A percentile compares a stretch with the other conserved stretches of the same genome.
These are phyloP conservation scores for Fusarium cyanostomum DNA, from an alignment of 2,329 filamentous ascomycete genomes.

Conservation along the genomic window DNA sequence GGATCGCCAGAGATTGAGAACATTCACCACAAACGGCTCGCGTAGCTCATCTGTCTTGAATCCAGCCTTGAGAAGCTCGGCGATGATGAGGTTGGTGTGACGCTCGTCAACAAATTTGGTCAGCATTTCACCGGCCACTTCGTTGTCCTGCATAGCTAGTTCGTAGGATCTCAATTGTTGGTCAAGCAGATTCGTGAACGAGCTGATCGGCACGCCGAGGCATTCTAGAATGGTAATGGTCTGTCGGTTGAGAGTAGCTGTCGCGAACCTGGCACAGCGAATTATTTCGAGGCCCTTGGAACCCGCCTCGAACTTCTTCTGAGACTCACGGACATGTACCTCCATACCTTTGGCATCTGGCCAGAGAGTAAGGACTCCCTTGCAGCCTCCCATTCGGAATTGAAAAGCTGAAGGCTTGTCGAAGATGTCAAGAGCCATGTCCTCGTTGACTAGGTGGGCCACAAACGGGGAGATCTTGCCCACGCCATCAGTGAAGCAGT, in stretches of 20 bases:
- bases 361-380: slow-evolving; percentile 85
- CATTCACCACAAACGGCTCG: slow-evolving; percentile 84
- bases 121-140: slow-evolving; percentile 73
- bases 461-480: slow-evolving; percentile 88
- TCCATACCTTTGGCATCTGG: slow-evolving; percentile 72
- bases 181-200: slow-evolving; percentile 75
- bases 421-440: slow-evolving; percentile 69
- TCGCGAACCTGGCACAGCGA: slow-evolving; percentile 77
- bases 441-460: slow-evolving; percentile 75
- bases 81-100: slow-evolving; percentile 77
- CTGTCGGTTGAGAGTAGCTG: slow-evolving; percentile 87
- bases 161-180: slow-evolving; percentile 75
- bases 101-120: slow-evolving; percentile 85
- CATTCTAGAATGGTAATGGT: slow-evolving; percentile 85
- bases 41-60: slow-evolving; percentile 70
- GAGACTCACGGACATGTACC: slow-evolving; percentile 82
- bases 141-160: slow-evolving; percentile 72
- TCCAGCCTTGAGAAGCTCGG: slow-evolving; percentile 78
- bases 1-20: slow-evolving; percentile 84
- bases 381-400: slow-evolving; percentile 91
- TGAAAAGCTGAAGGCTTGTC: slow-evolving; percentile 84
- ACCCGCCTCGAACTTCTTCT: slow-evolving; percentile 82
- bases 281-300: slow-evolving; percentile 86
- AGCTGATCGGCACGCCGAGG: slow-evolving; percentile 73
- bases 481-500: slow-evolving; percentile 89